Percentiles rank a stretch among this genome's conserved stretches.
Conservation (phyloP, 495 filamentous ascomycete genomes). For the Sabuloglossum arenarium region DNA sequence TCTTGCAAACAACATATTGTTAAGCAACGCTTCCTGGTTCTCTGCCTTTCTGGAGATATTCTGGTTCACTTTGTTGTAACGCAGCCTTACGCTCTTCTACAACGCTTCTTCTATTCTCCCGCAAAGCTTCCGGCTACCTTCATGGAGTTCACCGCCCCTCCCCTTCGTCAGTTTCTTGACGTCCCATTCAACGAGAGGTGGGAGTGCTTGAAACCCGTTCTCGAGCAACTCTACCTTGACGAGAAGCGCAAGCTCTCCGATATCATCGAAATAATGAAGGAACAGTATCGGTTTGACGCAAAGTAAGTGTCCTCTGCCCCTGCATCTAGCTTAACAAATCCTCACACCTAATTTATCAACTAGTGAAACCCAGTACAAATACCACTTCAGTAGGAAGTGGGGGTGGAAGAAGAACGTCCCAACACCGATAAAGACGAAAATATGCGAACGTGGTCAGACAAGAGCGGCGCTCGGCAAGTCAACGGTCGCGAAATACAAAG, state of each 20-base stretch:
- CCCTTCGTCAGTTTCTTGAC: too few relatives aligned
- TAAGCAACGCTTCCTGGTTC: too few relatives aligned
- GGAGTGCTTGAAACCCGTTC: not conserved
- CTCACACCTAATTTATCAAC: not conserved
- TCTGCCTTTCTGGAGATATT: too few relatives aligned
- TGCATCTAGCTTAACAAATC: not conserved
- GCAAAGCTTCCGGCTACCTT: too few relatives aligned
- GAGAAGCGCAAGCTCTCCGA: not conserved
- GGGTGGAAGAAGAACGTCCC: slow-evolving; percentile 17
- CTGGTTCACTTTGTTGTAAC: too few relatives aligned
- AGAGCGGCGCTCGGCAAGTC: too few relatives aligned
- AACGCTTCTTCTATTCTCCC: too few relatives aligned
- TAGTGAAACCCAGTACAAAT: slow-evolving; percentile 21
- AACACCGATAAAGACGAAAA: slow-evolving; percentile 11
- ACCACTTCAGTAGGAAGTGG: slow-evolving; percentile 22
- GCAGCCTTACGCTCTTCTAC: too few relatives aligned
- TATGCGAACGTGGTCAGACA: slow-evolving; percentile 13
- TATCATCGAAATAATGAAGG: not conserved
- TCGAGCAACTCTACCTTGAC: not conserved
- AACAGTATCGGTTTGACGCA: not conserved
- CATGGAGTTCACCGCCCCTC: too few relatives aligned
- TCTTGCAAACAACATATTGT: too few relatives aligned
- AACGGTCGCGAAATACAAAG: too few relatives aligned
- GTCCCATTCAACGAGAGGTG: not conserved
- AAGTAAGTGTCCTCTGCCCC: not conserved